Percentiles rank a stretch among this genome's conserved stretches.
Conservation (phyloP, 139 green algal genomes). For the Tetraselmis chui region DNA sequence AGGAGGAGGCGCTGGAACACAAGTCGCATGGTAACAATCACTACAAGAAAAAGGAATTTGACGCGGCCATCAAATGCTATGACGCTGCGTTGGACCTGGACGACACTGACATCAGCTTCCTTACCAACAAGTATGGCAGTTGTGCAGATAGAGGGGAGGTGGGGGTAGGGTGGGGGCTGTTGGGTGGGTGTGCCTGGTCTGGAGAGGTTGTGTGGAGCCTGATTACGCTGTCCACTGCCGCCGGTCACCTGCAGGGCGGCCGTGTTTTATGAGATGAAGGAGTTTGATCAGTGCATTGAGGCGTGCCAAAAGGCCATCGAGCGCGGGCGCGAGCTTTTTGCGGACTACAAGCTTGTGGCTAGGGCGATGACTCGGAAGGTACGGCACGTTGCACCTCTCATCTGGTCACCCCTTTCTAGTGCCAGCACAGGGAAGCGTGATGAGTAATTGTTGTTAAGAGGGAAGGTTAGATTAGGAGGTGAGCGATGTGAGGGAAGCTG, state of each 20-base stretch:
- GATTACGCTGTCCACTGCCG: no score
- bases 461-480: no score
- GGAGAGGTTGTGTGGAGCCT: no score
- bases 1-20: slow-evolving; percentile 45
- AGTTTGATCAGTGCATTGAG: slow-evolving; percentile 17
- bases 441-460: no score
- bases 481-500: no score
- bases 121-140: slow-evolving; percentile 86
- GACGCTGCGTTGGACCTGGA: slow-evolving; percentile 80
- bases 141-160: no score
- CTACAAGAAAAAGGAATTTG: slow-evolving; percentile 93
- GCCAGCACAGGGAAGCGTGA: no score
- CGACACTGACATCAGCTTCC: slow-evolving; percentile 85
- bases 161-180: no score
- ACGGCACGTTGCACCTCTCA: no score
- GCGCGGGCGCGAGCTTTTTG: slow-evolving; percentile 65
- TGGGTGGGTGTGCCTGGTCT: no score
- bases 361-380: slow-evolving; percentile 79
- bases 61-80: slow-evolving; percentile 82
- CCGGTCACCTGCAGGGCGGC: slow-evolving; percentile 68
- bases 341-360: slow-evolving; percentile 90
- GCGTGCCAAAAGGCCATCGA: slow-evolving; percentile 66
- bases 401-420: no score
- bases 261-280: slow-evolving; percentile 85
- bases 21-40: slow-evolving; percentile 89